These are phyloP conservation scores for Botrytis fabae DNA, from an alignment of 2,329 filamentous ascomycete genomes.

Conservation along the genomic window DNA sequence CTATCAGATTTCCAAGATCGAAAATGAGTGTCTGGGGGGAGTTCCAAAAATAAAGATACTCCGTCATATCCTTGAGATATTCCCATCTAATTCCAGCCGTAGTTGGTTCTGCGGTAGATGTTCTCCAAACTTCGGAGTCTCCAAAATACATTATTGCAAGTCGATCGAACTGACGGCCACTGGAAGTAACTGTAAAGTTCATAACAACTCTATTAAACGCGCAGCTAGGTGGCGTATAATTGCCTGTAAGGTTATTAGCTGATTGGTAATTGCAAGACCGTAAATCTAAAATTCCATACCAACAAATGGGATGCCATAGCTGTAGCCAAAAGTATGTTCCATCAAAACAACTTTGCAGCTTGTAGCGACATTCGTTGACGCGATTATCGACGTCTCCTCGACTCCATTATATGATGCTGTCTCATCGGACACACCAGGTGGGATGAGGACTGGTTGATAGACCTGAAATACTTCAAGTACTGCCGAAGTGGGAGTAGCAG, in stretches of 20 bases:
- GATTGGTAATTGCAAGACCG: conserved; percentile 19
- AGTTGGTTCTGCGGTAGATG: conserved; percentile 79
- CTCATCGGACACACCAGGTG: conserved; percentile 45
- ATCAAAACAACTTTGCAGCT: conserved; percentile 62
- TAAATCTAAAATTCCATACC: conserved; percentile 49
- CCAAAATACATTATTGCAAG: conserved; percentile 74
- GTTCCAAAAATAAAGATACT: conserved; percentile 68
- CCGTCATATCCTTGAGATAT: conserved; percentile 77
- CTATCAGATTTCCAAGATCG: conserved; percentile 73
- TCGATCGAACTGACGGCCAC: conserved; percentile 74
- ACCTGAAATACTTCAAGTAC: conserved; percentile 68
- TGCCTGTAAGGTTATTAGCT: conserved; percentile 45
- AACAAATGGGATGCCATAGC: conserved; percentile 72
- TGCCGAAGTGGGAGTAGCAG: conserved; percentile 32
- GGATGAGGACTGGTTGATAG: conserved; percentile 62
- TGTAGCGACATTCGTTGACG: conserved; percentile 34
- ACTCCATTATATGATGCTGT: conserved; percentile 37
- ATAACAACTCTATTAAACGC: conserved; percentile 73
- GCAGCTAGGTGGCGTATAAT: conserved; percentile 66
- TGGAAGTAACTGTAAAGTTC: conserved; percentile 72
- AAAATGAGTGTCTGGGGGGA: conserved; percentile 73
- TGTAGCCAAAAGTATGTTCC: conserved; percentile 68
- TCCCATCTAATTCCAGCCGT: conserved; percentile 70
- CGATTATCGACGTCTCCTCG: conserved; percentile 31
- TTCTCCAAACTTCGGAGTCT: conserved; percentile 79